Conservation (phyloP, 2,329 filamentous ascomycete genomes). For the Aspergillus pseudoglaucus region DNA sequence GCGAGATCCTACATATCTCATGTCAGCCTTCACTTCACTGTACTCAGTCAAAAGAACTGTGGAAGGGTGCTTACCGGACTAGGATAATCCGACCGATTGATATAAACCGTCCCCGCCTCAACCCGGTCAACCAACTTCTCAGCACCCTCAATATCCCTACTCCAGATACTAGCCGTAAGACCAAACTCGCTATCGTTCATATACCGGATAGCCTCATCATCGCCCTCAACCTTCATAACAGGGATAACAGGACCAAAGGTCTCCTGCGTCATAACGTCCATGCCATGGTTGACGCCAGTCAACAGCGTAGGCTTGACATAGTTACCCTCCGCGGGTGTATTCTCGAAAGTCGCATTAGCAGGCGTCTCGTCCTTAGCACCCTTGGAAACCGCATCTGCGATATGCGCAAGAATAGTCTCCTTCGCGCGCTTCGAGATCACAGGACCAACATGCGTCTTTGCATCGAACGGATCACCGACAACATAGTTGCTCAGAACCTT, state of each 20-base stretch:
- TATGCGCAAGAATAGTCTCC: constrained; percentile 67
- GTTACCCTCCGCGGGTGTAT: constrained; percentile 70
- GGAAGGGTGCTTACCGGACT: constrained; percentile 64
- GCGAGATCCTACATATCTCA: constrained; percentile 62
- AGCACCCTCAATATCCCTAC: constrained; percentile 71
- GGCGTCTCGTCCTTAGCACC: constrained; percentile 82
- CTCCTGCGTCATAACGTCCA: constrained; percentile 88
- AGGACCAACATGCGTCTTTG: constrained; percentile 74
- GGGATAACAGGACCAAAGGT: constrained; percentile 92
- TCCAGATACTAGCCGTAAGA: constrained; percentile 95
- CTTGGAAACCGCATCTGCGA: constrained; percentile 74
- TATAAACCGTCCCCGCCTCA: constrained; percentile 91
- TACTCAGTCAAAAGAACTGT: not conserved
- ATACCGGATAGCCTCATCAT: constrained; percentile 70
- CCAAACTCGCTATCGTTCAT: constrained; percentile 97
- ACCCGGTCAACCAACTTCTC: constrained; percentile 71
- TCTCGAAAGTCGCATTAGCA: constrained; percentile 68
- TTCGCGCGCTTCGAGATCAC: constrained; percentile 78
- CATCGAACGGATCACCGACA: constrained; percentile 79
- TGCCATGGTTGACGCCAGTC: constrained; percentile 69
- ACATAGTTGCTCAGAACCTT: constrained; percentile 74
- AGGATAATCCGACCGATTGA: constrained; percentile 89
- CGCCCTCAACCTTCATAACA: constrained; percentile 75
- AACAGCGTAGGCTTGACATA: constrained; percentile 83
- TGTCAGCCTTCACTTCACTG: not conserved